Percentiles rank a stretch among this genome's conserved stretches.
Evolutionary conservation across 2,329 filamentous ascomycete species (phyloP).

Genomic region (Malbranchea cinnamomea): DNA sequence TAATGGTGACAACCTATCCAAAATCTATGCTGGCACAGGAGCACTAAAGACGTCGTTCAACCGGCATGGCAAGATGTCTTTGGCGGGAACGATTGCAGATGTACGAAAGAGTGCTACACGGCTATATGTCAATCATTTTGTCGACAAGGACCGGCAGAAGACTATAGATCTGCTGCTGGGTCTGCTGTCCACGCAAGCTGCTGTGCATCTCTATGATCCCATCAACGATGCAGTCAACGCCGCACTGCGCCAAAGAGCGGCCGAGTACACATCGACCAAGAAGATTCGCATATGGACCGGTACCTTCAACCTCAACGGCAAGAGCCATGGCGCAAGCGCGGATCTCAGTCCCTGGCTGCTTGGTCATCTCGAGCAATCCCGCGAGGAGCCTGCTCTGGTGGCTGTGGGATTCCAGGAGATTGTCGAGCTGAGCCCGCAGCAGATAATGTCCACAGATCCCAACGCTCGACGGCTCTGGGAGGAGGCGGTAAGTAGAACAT

Average conservation of each 20-base stretch:
- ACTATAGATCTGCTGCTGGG: slow-evolving; percentile 90
- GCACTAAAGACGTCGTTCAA: slow-evolving; percentile 94
- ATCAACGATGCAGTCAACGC: slow-evolving; percentile 78
- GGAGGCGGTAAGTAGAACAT: slow-evolving; percentile 55
- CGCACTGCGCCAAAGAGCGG: slow-evolving; percentile 51
- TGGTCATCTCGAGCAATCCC: slow-evolving; percentile 38
- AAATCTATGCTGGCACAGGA: slow-evolving; percentile 92
- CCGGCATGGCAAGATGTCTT: slow-evolving; percentile 83
- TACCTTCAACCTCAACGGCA: slow-evolving; percentile 90
- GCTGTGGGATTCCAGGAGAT: slow-evolving; percentile 95
- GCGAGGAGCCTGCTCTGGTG: slow-evolving; percentile 64
- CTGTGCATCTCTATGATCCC: slow-evolving; percentile 81
- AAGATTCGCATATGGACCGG: slow-evolving; percentile 70
- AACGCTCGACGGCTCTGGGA: slow-evolving; percentile 78
- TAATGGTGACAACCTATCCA: slow-evolving; percentile 84
- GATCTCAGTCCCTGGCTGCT: slow-evolving; percentile 81
- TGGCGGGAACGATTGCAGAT: slow-evolving; percentile 88
- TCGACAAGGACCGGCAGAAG: slow-evolving; percentile 81
- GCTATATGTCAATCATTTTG: slow-evolving; percentile 95
- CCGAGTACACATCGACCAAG: slow-evolving; percentile 61
- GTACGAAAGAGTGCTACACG: slow-evolving; percentile 85
- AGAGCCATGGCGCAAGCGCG: slow-evolving; percentile 58
- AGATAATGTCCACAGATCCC: slow-evolving; percentile 98
- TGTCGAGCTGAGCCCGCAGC: slow-evolving; percentile 91
- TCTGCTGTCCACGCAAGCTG: slow-evolving; percentile 63